phyloP scores from a whole-genome alignment of 2,329 filamentous ascomycete species.

The Diaporthe citri region DNA sequence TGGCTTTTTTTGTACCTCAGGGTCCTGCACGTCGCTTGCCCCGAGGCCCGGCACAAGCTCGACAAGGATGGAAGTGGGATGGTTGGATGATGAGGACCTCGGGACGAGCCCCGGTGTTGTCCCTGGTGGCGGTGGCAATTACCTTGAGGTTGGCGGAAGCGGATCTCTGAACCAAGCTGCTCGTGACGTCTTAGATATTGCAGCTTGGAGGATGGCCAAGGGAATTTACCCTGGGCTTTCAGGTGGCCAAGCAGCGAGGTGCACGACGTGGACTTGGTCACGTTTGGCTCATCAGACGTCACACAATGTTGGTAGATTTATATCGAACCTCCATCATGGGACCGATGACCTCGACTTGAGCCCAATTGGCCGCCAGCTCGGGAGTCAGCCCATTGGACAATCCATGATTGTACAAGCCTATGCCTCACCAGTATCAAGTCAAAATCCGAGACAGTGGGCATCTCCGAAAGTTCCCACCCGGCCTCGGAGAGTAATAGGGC shows the following conservation, averaged over 20 bases:
- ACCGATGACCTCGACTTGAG: neutral
- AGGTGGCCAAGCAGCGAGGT: neutral
- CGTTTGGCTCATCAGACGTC: neutral
- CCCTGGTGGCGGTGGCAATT: neutral
- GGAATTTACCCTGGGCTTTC: neutral
- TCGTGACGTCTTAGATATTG: too few species aligned
- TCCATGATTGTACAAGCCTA: neutral
- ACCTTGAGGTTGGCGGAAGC: neutral
- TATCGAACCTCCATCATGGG: neutral
- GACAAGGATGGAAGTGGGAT: neutral
- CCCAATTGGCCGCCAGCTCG: neutral
- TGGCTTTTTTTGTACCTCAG: too few species aligned
- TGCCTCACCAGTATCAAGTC: neutral
- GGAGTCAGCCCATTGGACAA: too few species aligned
- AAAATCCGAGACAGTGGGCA: neutral
- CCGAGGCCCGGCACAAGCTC: neutral
- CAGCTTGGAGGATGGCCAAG: neutral
- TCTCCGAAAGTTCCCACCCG: slow-evolving; percentile 1
- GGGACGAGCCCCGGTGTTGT: too few species aligned
- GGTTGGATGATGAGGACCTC: neutral
- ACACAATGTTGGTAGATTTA: neutral
- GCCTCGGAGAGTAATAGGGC: neutral
- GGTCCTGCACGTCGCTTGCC: too few species aligned
- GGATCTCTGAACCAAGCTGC: too few species aligned
- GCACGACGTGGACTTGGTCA: neutral